Evolutionary conservation across 2,329 filamentous ascomycete species (phyloP), one percentile per base, ranked within the genome.

Genomic region (Chaetomiaceae sp.): DNA sequence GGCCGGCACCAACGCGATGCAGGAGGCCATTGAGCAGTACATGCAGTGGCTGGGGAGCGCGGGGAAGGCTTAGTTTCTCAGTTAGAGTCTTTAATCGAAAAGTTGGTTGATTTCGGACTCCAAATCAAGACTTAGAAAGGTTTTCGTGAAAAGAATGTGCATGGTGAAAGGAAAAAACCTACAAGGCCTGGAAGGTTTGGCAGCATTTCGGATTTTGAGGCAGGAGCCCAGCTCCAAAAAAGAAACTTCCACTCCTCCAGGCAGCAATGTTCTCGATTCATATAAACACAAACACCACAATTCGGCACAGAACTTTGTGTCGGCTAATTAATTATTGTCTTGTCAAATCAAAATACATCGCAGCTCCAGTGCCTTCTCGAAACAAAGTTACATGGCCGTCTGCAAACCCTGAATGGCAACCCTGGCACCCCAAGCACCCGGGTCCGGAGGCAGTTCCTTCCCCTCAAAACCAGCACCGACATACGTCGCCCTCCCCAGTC

Each of bases 371-470:
- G n/a, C n/a, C n/a, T n/a, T n/a, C 25, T 27, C 25, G 25, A 35
- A n/a, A n/a, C n/a, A n/a, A 30, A 13, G 50, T 44, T 35, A 39
- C 47, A 53, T 43, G 31, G 30, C 48, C 14, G 40, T 48, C 17
- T 50, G 38, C 55, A 60, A 42, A 4, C 54, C 58, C 48, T 48
- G 48, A 39, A 61, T 61, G 16, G 48, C 76, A 14, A 79, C 75
- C 75, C 82, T 82, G 20, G 85, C 75, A n/a, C 83, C 85, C 73
- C 83, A 82, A 4, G 85, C 85, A 25, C 85, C 84, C 0, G 85
- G 85, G 64, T 88, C 85, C 3, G 85, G 83, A 4, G 85, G 81
- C 48, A 77, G 55, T 39, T 73, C 74, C 46, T 67, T 67, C 48
- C 71, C 73, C 50, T 73, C 77, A 3, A 71, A 71, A 38, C 75